phyloP scores from a whole-genome alignment of 805 yeast genomes.

The Phaffomyces opuntiae region DNA sequence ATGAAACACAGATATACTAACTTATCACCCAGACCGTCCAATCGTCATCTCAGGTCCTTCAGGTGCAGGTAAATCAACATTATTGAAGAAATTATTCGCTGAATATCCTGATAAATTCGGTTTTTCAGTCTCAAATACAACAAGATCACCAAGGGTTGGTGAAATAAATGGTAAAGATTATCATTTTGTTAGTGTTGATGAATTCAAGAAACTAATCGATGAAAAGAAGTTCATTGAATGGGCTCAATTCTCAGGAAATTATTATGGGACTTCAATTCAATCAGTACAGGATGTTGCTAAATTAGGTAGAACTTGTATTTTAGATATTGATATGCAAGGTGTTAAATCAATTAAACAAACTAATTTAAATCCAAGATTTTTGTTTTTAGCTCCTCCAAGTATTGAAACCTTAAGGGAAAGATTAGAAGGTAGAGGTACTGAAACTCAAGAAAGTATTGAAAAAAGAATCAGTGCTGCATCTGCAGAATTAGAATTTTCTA shows the following conservation, averaged over 20 bases:
- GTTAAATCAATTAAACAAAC: slow-evolving; percentile 86
- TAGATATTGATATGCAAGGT: slow-evolving; percentile 99
- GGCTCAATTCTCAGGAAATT: slow-evolving; percentile 98
- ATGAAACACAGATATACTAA: neutral
- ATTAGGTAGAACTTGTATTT: slow-evolving; percentile 70
- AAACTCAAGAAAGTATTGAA: slow-evolving; percentile 74
- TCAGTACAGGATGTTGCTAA: slow-evolving; percentile 60
- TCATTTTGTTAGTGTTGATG: slow-evolving; percentile 75
- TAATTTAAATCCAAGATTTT: slow-evolving; percentile 72
- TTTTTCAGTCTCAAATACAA: slow-evolving; percentile 89
- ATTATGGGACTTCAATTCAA: slow-evolving; percentile 88
- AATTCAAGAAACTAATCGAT: slow-evolving; percentile 69
- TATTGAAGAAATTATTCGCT: slow-evolving; percentile 80
- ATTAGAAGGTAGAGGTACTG: slow-evolving; percentile 89
- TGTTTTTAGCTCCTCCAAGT: slow-evolving; percentile 91
- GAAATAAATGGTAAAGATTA: slow-evolving; percentile 87
- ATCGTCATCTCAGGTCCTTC: slow-evolving; percentile 97
- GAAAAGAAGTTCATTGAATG: slow-evolving; percentile 83
- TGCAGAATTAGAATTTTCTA: slow-evolving; percentile 82
- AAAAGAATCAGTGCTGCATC: slow-evolving; percentile 84
- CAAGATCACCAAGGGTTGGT: slow-evolving; percentile 87
- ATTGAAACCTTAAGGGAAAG: slow-evolving; percentile 70
- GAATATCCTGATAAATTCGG: slow-evolving; percentile 90
- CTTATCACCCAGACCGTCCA: slow-evolving; percentile 52
- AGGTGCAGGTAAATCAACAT: slow-evolving; percentile 91